Evolutionary conservation across 306 rosid species (phyloP).

Genomic region (Calophaca sinica): DNA sequence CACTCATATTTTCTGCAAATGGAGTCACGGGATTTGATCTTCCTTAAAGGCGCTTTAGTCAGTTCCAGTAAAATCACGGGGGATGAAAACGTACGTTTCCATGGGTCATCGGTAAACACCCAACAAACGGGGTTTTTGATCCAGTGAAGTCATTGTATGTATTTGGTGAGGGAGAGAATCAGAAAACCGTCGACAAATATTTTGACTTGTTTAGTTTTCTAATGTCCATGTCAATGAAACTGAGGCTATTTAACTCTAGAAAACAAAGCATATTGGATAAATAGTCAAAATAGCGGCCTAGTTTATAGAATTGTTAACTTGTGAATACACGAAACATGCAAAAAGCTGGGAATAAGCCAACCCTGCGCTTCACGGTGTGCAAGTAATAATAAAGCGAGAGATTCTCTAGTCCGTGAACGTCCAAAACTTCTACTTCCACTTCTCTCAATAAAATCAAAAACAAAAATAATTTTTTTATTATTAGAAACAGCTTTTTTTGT

Average conservation of each 20-base stretch:
- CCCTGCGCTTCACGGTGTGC: not conserved
- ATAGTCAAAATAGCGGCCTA: constrained; percentile 35
- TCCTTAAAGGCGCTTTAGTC: constrained; percentile 30
- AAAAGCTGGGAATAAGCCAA: constrained; percentile 20
- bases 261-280: not conserved
- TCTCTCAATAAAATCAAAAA: constrained; percentile 5
- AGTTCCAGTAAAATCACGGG: constrained; percentile 52
- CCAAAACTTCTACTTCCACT: constrained; percentile 41
- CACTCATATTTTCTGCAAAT: constrained; percentile 42
- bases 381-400: constrained; percentile 39
- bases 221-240: not conserved
- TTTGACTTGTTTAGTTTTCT: constrained; percentile 39
- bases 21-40: constrained; percentile 54
- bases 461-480: not conserved
- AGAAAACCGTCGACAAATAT: constrained; percentile 25
- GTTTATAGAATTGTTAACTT: not conserved
- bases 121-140: not conserved
- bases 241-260: constrained; percentile 5
- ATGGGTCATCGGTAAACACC: constrained; percentile 36
- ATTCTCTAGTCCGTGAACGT: constrained; percentile 71
- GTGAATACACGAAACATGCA: constrained; percentile 31
- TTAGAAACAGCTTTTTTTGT: not conserved
- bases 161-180: not conserved
- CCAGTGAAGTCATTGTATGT: constrained; percentile 38
- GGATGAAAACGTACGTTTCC: constrained; percentile 24